Base-by-base conservation (phyloP, 2,329 filamentous ascomycete species). In the Botrytis tulipae region DNA sequence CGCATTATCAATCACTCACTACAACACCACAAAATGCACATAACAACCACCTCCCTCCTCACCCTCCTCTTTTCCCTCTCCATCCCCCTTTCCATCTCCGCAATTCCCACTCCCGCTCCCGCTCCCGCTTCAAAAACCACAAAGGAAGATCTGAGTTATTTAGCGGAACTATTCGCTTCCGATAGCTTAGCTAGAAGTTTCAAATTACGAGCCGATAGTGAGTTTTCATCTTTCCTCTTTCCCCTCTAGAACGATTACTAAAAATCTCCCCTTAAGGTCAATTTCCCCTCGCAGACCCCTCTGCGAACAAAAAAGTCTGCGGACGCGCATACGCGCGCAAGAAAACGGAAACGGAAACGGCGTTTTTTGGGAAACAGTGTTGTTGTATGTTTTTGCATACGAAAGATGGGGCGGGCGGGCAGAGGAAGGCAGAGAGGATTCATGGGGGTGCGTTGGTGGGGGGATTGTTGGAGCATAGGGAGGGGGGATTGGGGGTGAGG, bases 21-120 rank as follows among this genome's bases (percentile, higher is more conserved):
- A 29, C 62, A 12, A 37, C 40, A 20, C 42, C 9, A 20, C 62
- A 59, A 59, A 87, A 77, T 86, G 83, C 76, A 82, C 85, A 59
- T 86, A 81, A 84, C 59, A 57, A 57, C 71, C 32, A 59, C 48
- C 48, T 51, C 70, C 48, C 29, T 72, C 46, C 22, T 65, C 16
- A 51, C 59, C 14, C 62, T 65, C 61, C 59, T 72, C 60, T 57
- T 48, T 48, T 60, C 61, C 18, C 44, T 66, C 37, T 44, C 37
- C 42, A 32, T 54, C 44, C 37, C 35, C 35, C 12, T 35, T 12
- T 60, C 54, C 37, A 25, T 42, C 35, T 16, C 51, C 54, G 54
- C 54, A 14, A 70, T 70, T 3, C 68, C 68, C 2, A 61, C 54
- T 18, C 68, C 68, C 4, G 68, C 68, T 4, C 68, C 68, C 3